Evolutionary conservation across 177 flowering plant genomes (phyloP).

Genomic region (Tripterygium wilfordii): DNA sequence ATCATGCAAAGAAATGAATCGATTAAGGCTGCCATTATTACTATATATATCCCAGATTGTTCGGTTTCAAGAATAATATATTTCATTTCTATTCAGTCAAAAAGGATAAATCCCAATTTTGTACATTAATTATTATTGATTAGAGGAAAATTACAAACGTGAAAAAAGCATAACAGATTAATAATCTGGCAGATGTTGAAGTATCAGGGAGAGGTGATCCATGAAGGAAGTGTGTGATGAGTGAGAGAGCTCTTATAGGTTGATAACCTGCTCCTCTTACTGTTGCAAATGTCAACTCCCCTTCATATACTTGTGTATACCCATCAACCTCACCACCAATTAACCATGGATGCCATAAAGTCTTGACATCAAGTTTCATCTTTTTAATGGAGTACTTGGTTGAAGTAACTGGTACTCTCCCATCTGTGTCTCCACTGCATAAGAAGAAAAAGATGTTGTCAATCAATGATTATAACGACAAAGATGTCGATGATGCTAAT

Average conservation of each 20-base stretch:
- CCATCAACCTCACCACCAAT: constrained; percentile 55
- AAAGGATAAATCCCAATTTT: too few species aligned
- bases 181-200: background rate
- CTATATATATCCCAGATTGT: too few species aligned
- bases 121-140: too few species aligned
- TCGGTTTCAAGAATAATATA: too few species aligned
- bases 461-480: too few species aligned
- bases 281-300: constrained; percentile 54
- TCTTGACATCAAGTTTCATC: constrained; percentile 37
- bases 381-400: constrained; percentile 41
- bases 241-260: constrained; percentile 43
- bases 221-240: constrained; percentile 38
- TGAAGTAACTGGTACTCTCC: constrained; percentile 62
- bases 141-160: too few species aligned
- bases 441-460: too few species aligned
- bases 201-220: constrained; percentile 40
- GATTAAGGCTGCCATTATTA: too few species aligned
- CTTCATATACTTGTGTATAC: constrained; percentile 45
- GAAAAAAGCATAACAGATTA: too few species aligned
- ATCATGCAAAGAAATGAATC: too few species aligned
- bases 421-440: constrained; percentile 78
- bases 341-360: constrained; percentile 52
- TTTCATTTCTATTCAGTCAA: too few species aligned
- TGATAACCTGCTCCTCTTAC: constrained; percentile 71
- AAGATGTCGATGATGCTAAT: background rate